A percentile compares a stretch with the other conserved stretches of the same genome.
phyloP scores from a whole-genome alignment of 352 stramenopile genomes.

The Globisporangium spiculum region DNA sequence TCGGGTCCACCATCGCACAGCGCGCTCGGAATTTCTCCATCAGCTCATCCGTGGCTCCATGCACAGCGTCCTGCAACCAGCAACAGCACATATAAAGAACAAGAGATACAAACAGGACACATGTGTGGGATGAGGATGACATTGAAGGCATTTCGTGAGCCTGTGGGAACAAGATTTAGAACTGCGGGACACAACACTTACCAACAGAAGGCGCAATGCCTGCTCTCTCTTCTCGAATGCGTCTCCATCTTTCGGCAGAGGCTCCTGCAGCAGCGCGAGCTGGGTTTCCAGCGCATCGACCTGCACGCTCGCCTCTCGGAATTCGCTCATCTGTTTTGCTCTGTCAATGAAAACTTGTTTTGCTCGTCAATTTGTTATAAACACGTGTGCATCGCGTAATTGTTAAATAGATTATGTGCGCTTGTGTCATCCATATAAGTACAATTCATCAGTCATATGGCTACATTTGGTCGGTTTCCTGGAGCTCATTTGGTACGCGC shows the following conservation, averaged over 20 bases:
- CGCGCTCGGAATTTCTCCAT: slow-evolving; percentile 58
- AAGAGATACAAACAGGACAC: neutral
- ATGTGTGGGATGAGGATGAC: neutral
- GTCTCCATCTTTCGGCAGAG: neutral
- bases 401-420: neutral
- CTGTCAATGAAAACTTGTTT: neutral
- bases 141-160: neutral
- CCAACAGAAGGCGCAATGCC: slow-evolving; percentile 6
- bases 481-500: neutral
- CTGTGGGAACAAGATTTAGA: neutral
- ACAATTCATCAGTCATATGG: neutral
- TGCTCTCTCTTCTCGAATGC: neutral
- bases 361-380: neutral
- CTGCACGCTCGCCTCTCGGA: slow-evolving; percentile 33
- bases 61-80: slow-evolving; percentile 23
- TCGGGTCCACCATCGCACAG: slow-evolving; percentile 56
- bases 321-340: slow-evolving; percentile 48
- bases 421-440: neutral
- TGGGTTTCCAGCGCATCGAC: slow-evolving; percentile 43
- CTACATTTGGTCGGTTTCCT: neutral
- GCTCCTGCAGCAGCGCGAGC: slow-evolving; percentile 29
- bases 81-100: slow-evolving; percentile 9
- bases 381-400: neutral
- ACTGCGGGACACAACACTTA: neutral
- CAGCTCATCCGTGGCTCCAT: slow-evolving; percentile 28